Evolutionary conservation across 805 yeast species (phyloP), one percentile per base, ranked within the genome.

Genomic region (Sugiyamaella valdiviana): DNA sequence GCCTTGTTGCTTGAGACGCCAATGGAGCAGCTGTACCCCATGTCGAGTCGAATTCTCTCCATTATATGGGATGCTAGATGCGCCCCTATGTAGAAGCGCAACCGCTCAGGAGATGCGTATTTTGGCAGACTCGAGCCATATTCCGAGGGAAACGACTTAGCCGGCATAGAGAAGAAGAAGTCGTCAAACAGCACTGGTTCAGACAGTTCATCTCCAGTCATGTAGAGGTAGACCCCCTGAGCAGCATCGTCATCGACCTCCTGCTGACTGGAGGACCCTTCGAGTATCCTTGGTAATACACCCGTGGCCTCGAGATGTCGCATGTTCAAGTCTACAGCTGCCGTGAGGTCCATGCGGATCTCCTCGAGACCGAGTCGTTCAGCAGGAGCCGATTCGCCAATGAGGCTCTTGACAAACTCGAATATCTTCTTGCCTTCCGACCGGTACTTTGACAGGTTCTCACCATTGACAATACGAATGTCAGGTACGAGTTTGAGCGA

Each of bases 351-450:
- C 12, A 63, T 46, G 48, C 65, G 50, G 54, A 64, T 45, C 51
- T 64, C 68, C 43, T 64, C 68, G 37, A 64, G 58, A 2, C 68
- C 68, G 7, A 63, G 53, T 20, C 68, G 53, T 39, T 63, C 67
- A 7, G 63, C 56, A 2, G 60, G 58, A 2, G 43, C 38, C 1
- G 51, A 54, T n/a, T 44, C 46, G 14, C 58, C 48, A 6, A 55
- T 10, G 3, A 22, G 42, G 17, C 36, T 44, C 22, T 50, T 51
- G 16, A 63, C 52, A 55, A 57, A 58, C 10, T 48, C 42, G 36
- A 52, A 56, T 3, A 64, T 54, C 49, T 38, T 51, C 21, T 54
- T 55, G 9, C 68, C 68, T 12, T 65, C 65, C 2, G 45, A 45
- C 5, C 65, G 54, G 45, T 64, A 64, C 49, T 50, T 55, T 14